Base-by-base conservation (phyloP, 2,329 filamentous ascomycete genomes). In the Fusarium newnesense region DNA sequence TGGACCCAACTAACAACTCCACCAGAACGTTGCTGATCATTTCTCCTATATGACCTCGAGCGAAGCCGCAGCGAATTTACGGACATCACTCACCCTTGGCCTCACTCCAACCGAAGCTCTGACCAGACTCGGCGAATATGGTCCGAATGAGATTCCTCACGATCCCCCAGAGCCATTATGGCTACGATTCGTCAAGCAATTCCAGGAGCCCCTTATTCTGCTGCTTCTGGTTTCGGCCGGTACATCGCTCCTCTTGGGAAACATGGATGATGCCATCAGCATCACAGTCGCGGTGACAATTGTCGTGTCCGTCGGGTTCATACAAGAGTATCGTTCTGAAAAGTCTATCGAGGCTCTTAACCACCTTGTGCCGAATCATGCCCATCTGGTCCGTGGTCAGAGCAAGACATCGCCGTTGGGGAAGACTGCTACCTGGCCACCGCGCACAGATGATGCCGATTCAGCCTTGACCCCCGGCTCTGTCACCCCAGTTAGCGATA, bases 201-300 rank as follows among this genome's bases (percentile, higher is more conserved):
- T 99, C 81, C 95, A 97, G 80, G 96, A 99, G 80, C 96, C 96
- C 1, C 86, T 99, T 62, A 99, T 99, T 72, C 83, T 98, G 28
- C 88, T 99, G n/a, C 88, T 99, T 21, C 89, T 99, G 28, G 93
- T 91, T 11, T 98, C 96, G 7, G 96, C 96, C 1, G 92, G 89
- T 24, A 92, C 97, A 43, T 98, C 96, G 0, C 90, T 98, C 54
- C 83, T 98, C 47, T 92, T 99, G 82, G 95, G 95, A 58, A 99
- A 99, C 79, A 91, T 92, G 79, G 96, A 98, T 77, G 97, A 99
- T 84, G 96, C 96, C 10, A 85, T 99, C 77, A 98, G 96, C 82
- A 99, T 99, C 79, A 93, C 96, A 1, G 91, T 97, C 37, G 96
- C 96, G 4, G 96, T 99, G 28, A 97, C 95, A 32, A 99, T 99